Evolutionary conservation across 495 filamentous ascomycete genomes (phyloP).

Genomic region (Tuber microsphaerosporum): DNA sequence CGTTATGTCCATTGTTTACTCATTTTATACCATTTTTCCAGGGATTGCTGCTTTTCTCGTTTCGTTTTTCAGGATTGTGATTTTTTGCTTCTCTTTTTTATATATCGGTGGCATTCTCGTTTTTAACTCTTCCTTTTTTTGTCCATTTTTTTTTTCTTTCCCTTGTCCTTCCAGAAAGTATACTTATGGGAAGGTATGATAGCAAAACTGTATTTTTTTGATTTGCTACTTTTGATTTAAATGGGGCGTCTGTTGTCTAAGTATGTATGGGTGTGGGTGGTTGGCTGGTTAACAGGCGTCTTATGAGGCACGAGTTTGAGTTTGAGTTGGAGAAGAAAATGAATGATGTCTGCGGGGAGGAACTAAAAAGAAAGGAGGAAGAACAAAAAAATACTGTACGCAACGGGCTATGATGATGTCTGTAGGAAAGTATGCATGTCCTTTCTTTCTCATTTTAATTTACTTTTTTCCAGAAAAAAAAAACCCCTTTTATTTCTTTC

Average conservation of each 20-base stretch:
- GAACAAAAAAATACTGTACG: slow-evolving; percentile 1
- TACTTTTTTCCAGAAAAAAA: background rate
- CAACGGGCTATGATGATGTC: slow-evolving; percentile 2
- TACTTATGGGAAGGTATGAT: background rate
- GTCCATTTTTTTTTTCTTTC: slow-evolving; percentile 5
- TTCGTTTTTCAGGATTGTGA: slow-evolving; percentile 4
- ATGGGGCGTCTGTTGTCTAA: background rate
- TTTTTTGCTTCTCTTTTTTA: slow-evolving; percentile 8
- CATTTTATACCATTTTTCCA: background rate
- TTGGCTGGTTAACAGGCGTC: background rate
- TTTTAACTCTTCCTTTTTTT: slow-evolving; percentile 3
- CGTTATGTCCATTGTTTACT: background rate
- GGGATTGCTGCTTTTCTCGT: background rate
- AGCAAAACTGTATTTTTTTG: slow-evolving; percentile 4
- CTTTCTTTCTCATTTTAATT: background rate
- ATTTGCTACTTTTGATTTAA: slow-evolving; percentile 2
- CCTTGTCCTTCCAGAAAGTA: slow-evolving; percentile 10
- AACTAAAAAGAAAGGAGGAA: background rate
- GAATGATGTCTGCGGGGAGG: background rate
- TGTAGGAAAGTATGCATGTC: slow-evolving; percentile 7
- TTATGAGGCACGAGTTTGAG: background rate
- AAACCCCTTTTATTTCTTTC: background rate
- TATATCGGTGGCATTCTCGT: slow-evolving; percentile 8
- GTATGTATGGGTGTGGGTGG: background rate
- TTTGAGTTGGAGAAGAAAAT: background rate